These are phyloP conservation scores for Podaxis mareebaensis DNA, from an alignment of 768 basidiomycete species.

Conservation along the genomic window DNA sequence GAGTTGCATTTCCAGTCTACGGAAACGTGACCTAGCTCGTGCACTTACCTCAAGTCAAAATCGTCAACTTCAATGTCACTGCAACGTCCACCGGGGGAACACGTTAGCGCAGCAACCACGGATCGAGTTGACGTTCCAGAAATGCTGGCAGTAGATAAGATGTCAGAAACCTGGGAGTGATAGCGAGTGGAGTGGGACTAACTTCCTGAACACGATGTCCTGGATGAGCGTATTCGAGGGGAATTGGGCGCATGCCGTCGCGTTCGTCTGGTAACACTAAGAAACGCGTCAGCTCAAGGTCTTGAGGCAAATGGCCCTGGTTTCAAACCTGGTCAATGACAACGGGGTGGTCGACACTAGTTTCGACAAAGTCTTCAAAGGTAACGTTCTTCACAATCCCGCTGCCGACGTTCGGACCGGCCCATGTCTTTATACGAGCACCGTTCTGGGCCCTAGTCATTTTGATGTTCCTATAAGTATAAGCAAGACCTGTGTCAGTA, in stretches of 20 bases:
- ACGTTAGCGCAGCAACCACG: slow-evolving; percentile 53
- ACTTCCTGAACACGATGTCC: slow-evolving; percentile 59
- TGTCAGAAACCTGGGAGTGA: background rate
- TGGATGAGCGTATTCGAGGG: slow-evolving; percentile 57
- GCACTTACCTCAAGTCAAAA: slow-evolving; percentile 43
- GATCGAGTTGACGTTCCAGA: slow-evolving; percentile 57
- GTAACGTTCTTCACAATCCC: slow-evolving; percentile 60
- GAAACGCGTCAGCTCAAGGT: background rate
- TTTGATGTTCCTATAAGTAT: slow-evolving; percentile 47
- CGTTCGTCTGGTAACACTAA: slow-evolving; percentile 50
- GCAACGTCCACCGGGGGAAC: slow-evolving; percentile 57
- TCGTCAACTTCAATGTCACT: slow-evolving; percentile 47
- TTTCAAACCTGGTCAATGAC: slow-evolving; percentile 52
- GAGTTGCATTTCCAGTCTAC: background rate
- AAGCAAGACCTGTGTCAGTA: background rate
- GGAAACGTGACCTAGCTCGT: background rate
- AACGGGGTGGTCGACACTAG: slow-evolving; percentile 59
- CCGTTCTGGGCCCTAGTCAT: slow-evolving; percentile 69
- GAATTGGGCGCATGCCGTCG: slow-evolving; percentile 50
- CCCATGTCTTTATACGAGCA: slow-evolving; percentile 69
- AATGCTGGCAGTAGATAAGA: slow-evolving; percentile 35
- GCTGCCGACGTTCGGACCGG: slow-evolving; percentile 57
- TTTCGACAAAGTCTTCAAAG: slow-evolving; percentile 51
- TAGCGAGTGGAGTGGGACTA: slow-evolving; percentile 8
- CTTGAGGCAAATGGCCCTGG: background rate